These are phyloP conservation scores for Corylus heterophylla DNA, from an alignment of 306 rosid genomes.

Conservation along the genomic window DNA sequence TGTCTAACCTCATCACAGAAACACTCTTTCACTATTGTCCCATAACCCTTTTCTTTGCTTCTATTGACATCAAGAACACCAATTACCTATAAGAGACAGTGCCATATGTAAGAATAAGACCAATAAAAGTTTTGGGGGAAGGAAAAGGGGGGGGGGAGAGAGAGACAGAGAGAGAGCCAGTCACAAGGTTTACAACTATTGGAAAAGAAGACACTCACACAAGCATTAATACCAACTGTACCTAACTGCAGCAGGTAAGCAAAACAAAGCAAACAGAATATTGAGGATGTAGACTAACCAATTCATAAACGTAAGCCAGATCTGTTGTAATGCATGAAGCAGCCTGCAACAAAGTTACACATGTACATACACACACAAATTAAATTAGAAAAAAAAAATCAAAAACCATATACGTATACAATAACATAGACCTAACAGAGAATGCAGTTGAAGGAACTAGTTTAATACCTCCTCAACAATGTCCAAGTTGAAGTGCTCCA, in stretches of 20 bases:
- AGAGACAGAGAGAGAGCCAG: neutral
- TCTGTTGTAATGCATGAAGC: conserved; percentile 76
- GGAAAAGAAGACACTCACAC: neutral
- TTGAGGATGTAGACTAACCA: conserved; percentile 48
- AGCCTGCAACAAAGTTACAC: conserved; percentile 54
- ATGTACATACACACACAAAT: neutral
- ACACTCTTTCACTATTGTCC: conserved; percentile 85
- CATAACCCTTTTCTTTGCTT: conserved; percentile 88
- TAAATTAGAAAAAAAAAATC: neutral
- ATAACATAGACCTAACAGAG: conserved; percentile 21
- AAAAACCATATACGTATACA: conserved; percentile 18
- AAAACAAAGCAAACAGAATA: conserved; percentile 17
- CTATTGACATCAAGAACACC: conserved; percentile 87
- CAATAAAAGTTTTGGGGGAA: conserved; percentile 20
- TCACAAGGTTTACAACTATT: neutral
- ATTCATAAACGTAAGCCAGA: conserved; percentile 85
- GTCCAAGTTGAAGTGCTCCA: conserved; percentile 65
- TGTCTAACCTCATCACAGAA: conserved; percentile 87
- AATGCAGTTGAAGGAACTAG: conserved; percentile 26
- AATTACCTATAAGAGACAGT: conserved; percentile 58
- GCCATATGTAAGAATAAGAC: conserved; percentile 16
- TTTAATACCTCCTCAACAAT: conserved; percentile 69
- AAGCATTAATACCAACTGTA: neutral
- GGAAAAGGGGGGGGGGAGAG: neutral
- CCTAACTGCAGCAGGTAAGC: conserved; percentile 7